These are phyloP conservation scores for Candida tetrigidarum DNA, from an alignment of 1,139 yeast species.

Conservation along the genomic window DNA sequence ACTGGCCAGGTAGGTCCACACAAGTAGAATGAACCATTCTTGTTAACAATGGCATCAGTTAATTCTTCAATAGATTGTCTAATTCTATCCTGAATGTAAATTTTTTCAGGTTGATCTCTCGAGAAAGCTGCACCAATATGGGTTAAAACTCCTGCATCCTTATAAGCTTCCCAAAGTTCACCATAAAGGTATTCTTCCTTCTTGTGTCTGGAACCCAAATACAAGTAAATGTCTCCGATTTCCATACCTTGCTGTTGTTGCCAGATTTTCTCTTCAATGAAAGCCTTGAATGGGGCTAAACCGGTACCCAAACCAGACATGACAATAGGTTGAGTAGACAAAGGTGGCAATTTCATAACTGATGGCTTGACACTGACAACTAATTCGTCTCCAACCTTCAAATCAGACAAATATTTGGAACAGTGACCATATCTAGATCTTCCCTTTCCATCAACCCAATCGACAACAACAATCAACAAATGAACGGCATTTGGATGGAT, in stretches of 20 bases:
- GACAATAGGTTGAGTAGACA: constrained; percentile 85
- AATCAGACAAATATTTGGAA: constrained; percentile 85
- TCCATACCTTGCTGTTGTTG: constrained; percentile 87
- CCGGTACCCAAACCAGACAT: constrained; percentile 99
- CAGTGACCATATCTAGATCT: constrained; percentile 93
- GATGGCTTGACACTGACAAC: constrained; percentile 97
- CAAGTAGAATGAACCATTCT: constrained; percentile 89
- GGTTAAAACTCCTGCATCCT: constrained; percentile 89
- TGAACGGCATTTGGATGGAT: constrained; percentile 92
- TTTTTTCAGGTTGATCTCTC: constrained; percentile 94
- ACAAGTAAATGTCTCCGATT: constrained; percentile 88
- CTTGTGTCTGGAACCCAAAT: constrained; percentile 94
- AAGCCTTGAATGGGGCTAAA: constrained; percentile 97
- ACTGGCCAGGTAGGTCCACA: constrained; percentile 99
- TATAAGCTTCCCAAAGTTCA: constrained; percentile 96
- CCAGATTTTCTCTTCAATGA: constrained; percentile 94
- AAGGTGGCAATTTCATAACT: constrained; percentile 93
- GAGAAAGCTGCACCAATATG: constrained; percentile 99
- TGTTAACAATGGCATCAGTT: constrained; percentile 75
- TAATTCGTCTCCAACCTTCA: constrained; percentile 79
- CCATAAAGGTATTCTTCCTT: constrained; percentile 96
- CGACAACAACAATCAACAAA: constrained; percentile 91
- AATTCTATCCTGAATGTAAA: constrained; percentile 94
- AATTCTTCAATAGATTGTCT: constrained; percentile 74
- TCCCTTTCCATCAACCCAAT: constrained; percentile 90